These are phyloP conservation scores for Penicillium chermesinum DNA, from an alignment of 495 filamentous ascomycete genomes.

Conservation along the genomic window DNA sequence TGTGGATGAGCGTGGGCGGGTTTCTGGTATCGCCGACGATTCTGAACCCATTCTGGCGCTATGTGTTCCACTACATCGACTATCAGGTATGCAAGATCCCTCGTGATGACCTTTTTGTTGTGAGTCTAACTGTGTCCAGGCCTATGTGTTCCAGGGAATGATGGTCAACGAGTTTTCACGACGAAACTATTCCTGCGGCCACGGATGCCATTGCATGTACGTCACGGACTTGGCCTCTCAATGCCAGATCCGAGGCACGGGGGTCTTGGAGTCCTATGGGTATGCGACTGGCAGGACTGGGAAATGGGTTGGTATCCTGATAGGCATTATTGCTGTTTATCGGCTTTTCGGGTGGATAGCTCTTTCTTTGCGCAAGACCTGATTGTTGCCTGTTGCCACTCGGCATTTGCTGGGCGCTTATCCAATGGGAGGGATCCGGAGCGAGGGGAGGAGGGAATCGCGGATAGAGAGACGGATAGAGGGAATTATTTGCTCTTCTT, in stretches of 20 bases:
- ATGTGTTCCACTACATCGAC: constrained; percentile 80
- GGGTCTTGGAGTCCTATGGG: constrained; percentile 61
- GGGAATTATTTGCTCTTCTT: too few species aligned
- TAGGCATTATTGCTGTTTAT: constrained; percentile 69
- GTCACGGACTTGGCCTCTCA: constrained; percentile 52
- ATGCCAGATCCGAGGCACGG: constrained; percentile 63
- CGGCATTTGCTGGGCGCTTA: background rate
- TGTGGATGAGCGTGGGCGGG: constrained; percentile 81
- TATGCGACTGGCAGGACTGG: constrained; percentile 58
- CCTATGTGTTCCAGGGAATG: constrained; percentile 85
- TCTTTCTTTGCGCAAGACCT: constrained; percentile 28
- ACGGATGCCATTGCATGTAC: constrained; percentile 65
- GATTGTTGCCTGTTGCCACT: background rate
- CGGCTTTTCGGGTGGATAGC: constrained; percentile 56
- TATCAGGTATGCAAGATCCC: constrained; percentile 49
- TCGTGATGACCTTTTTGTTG: background rate
- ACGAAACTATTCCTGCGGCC: constrained; percentile 55
- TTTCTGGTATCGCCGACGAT: constrained; percentile 68
- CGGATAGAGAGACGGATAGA: too few species aligned
- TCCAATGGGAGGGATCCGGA: background rate
- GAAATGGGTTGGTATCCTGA: constrained; percentile 69
- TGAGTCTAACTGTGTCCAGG: constrained; percentile 18
- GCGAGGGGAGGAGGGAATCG: too few species aligned
- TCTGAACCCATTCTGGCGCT: constrained; percentile 77
- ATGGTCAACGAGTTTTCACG: constrained; percentile 78